Evolutionary conservation across 1,284 basidiomycete genomes (phyloP), one percentile per base, ranked within the genome.

Genomic region (Leccinum subspadiceum): DNA sequence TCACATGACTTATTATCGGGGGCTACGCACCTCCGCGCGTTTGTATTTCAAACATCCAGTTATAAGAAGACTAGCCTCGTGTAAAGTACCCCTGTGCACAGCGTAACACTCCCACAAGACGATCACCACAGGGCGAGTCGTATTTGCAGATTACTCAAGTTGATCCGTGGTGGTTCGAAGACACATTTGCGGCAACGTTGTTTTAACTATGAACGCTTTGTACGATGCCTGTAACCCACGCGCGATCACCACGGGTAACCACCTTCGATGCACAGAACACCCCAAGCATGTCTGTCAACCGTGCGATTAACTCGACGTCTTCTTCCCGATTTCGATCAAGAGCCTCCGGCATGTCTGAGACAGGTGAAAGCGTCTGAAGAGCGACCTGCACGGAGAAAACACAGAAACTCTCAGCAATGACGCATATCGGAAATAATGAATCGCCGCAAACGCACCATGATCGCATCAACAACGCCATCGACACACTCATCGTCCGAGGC

Each of bases 151-250:
- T 46, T 46, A 46, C 44, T 46, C 3, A 46, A 22, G 20, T 46
- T 46, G 44, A 46, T 20, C 44, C 12, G 17, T 20, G 17, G 41
- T 46, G 12, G 44, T 46, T 20, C 17, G 44, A 46, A 46, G 44
- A 7, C 44, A 46, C 10, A 22, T 46, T 46, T 46, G 44, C 12
- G 20, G 20, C 20, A 46, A 46, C 44, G 10, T 46, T 41, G 3
- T 37, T 54, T 66, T 62, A 71, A 53, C 46, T 59, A 54, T 64
- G 61, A 24, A 70, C 48, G 15, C 70, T 73, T 22, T 80, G 78
- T n/a, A 86, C 68, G 13, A 89, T 77, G 24, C 81, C 81, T 60
- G 77, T 68, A 10, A 84, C 84, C 87, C 89, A 90, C 10, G 74
- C 76, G 9, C 80, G 78, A 67, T 90, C 88, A 22, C 73, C 77